Conservation (phyloP, 805 yeast species). For the Cyberlindnera nakhonratchasimensis region DNA sequence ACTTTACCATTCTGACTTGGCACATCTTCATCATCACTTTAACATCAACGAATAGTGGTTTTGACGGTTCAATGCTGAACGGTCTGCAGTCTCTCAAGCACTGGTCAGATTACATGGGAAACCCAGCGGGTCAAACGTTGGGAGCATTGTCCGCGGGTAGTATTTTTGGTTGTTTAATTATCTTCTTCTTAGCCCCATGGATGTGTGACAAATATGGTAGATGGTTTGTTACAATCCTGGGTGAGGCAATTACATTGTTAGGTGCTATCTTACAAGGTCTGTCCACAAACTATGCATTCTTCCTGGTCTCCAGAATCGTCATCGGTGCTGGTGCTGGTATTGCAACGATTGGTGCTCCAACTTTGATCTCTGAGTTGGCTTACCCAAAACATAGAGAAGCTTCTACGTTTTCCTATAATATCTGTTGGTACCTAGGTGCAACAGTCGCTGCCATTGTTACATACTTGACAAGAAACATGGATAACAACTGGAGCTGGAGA, state of each 20-base stretch:
- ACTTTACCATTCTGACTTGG: constrained; percentile 35
- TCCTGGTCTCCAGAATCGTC: constrained; percentile 35
- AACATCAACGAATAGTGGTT: constrained; percentile 45
- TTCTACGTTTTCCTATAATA: constrained; percentile 43
- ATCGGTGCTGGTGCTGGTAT: constrained; percentile 46
- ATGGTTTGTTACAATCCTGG: constrained; percentile 25
- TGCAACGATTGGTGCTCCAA: constrained; percentile 41
- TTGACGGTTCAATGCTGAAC: constrained; percentile 47
- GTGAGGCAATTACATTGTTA: constrained; percentile 19
- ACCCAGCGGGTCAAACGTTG: constrained; percentile 36
- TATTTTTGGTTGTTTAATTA: constrained; percentile 37
- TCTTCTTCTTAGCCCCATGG: constrained; percentile 30
- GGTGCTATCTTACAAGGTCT: constrained; percentile 28
- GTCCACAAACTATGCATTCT: constrained; percentile 29
- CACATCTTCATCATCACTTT: constrained; percentile 40
- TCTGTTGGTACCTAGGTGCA: constrained; percentile 51
- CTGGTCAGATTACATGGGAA: constrained; percentile 39
- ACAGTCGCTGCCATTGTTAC: constrained; percentile 36
- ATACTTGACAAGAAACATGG: constrained; percentile 28
- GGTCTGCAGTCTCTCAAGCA: constrained; percentile 41
- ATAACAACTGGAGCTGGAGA: constrained; percentile 44
- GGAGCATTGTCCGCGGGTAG: constrained; percentile 41
- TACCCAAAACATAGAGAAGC: constrained; percentile 44
- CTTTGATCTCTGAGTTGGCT: constrained; percentile 47
- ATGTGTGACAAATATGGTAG: constrained; percentile 41